Conservation (phyloP, 805 yeast species). For the Tetrapisispora arboricola region DNA sequence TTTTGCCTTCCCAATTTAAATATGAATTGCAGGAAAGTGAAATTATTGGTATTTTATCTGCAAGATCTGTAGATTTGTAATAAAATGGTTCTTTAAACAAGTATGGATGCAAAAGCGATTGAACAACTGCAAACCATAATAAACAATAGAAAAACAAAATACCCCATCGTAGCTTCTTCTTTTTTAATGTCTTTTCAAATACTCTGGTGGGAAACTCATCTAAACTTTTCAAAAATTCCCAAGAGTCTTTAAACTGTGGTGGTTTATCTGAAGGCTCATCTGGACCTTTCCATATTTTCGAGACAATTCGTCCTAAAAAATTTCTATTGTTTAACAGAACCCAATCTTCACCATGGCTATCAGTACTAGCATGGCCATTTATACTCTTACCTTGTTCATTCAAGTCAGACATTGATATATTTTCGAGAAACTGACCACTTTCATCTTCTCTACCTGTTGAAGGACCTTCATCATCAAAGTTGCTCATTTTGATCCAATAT, state of each 20-base stretch:
- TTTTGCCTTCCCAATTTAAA: constrained; percentile 64
- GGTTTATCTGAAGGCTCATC: constrained; percentile 36
- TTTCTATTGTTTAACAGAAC: constrained; percentile 8
- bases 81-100: constrained; percentile 34
- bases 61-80: constrained; percentile 12
- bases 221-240: constrained; percentile 18
- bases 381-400: neutral
- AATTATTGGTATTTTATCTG: constrained; percentile 25
- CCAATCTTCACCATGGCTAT: constrained; percentile 15
- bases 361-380: neutral
- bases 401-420: neutral
- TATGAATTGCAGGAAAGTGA: constrained; percentile 31
- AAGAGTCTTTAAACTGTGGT: constrained; percentile 30
- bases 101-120: constrained; percentile 36
- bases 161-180: constrained; percentile 19
- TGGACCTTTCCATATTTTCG: constrained; percentile 51
- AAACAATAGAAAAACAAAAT: constrained; percentile 32
- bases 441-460: neutral
- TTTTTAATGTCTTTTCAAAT: constrained; percentile 26
- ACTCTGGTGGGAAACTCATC: constrained; percentile 36
- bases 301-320: constrained; percentile 13
- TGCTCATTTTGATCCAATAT: neutral
- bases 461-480: neutral
- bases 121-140: constrained; percentile 37
- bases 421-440: neutral